Base-by-base conservation (phyloP, 1,139 yeast genomes). In the Yarrowia galli region DNA sequence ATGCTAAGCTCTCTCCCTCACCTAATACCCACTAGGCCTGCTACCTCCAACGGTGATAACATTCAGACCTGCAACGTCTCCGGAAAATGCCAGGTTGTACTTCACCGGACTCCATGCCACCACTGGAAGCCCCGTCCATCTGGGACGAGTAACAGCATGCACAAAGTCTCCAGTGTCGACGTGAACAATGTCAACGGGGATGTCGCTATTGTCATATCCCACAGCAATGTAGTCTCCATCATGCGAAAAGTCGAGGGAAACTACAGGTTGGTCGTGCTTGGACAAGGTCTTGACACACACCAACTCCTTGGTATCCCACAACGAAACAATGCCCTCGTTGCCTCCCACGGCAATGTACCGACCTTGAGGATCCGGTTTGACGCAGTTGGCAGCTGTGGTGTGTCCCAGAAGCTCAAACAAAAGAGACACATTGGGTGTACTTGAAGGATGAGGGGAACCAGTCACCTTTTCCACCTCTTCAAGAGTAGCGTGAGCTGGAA, bases 241-340 rank as follows among this genome's bases (percentile, higher is more conserved):
- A 68, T 73, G 76, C n/a, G 79, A 74, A 67, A 78, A 77, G 18
- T 76, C 71, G 16, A 79, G 51, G 3, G 77, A 71, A 18, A 72
- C 69, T 2, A 79, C 72, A 1, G 79, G 75, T 38, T 74, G 75
- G 65, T 87, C 88, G 3, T 85, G 77, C 63, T 79, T 80, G 38
- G 83, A 76, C 18, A 87, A 77, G 0, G 85, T 83, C 45, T 76
- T 75, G 23, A 76, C 72, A 67, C 86, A 82, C 35, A 83, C 78
- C 78, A 88, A 78, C 22, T 83, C 80, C 2, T 76, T 70, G 9
- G 85, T 75, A 54, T 81, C 80, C 91, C 92, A 89, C 15, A 87
- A 67, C 28, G 88, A 82, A n/a, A 89, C 83, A 38, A 87, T 82
- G 8, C 95, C 95, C 73, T 89, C 95, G 67, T 84, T 83, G n/a